Percentiles rank a stretch among this genome's conserved stretches.
Evolutionary conservation across 148 eudicot genomes (phyloP).

Genomic region (Pharnaceum exiguum): DNA sequence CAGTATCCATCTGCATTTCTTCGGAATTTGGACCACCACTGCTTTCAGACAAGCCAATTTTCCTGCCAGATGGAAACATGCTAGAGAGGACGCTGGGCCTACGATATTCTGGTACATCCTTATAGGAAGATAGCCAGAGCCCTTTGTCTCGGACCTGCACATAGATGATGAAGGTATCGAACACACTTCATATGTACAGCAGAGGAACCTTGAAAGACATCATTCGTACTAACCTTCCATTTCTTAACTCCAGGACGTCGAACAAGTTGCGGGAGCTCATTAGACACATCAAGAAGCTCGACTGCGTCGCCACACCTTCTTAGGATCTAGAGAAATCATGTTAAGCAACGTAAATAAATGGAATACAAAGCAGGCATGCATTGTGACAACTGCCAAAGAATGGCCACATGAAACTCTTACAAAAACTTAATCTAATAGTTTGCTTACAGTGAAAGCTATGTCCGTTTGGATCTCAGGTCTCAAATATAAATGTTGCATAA

Average conservation of each 20-base stretch:
- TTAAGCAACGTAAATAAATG: not conserved
- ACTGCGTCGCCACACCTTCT: conserved; percentile 75
- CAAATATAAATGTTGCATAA: too few relatives aligned
- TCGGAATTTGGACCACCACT: conserved; percentile 21
- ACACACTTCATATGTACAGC: not conserved
- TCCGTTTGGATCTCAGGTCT: too few relatives aligned
- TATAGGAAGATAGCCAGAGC: conserved; percentile 62
- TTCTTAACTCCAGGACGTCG: conserved; percentile 95
- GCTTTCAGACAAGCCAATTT: conserved; percentile 25
- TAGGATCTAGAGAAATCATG: conserved; percentile 47
- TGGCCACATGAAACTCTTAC: not conserved
- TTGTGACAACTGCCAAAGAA: not conserved
- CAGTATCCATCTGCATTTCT: conserved; percentile 22
- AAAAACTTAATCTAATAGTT: not conserved
- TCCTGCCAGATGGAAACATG: conserved; percentile 89
- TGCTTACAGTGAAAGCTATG: too few relatives aligned
- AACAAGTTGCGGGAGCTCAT: conserved; percentile 78
- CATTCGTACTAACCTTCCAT: conserved; percentile 67
- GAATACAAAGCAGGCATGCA: not conserved
- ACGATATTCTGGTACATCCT: conserved; percentile 62
- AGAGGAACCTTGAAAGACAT: not conserved
- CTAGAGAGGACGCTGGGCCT: conserved; percentile 51
- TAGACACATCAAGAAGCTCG: conserved; percentile 90
- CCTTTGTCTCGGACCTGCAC: conserved; percentile 93
- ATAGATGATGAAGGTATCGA: conserved; percentile 11